phyloP scores from a whole-genome alignment of 805 yeast genomes.

The Danielozyma ontarioensis region DNA sequence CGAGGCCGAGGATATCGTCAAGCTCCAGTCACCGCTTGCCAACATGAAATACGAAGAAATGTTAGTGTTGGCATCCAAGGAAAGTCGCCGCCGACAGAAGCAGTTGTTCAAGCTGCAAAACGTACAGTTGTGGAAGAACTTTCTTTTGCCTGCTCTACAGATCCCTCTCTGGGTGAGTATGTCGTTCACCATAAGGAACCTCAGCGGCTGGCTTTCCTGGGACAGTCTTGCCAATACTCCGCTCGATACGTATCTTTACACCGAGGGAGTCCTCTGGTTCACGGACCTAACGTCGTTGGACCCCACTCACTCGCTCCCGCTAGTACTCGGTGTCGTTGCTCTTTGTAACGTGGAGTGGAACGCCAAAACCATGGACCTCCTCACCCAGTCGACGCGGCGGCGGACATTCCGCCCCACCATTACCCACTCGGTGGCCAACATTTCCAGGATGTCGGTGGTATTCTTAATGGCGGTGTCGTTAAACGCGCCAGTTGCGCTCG shows the following conservation, averaged over 20 bases:
- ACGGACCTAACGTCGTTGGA: constrained; percentile 56
- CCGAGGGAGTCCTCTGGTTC: constrained; percentile 60
- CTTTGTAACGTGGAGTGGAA: constrained; percentile 82
- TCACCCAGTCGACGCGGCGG: constrained; percentile 35
- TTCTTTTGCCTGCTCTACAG: constrained; percentile 71
- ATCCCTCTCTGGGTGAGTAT: constrained; percentile 83
- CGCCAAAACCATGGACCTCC: constrained; percentile 53
- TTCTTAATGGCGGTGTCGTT: constrained; percentile 79
- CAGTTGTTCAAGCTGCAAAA: constrained; percentile 57
- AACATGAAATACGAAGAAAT: constrained; percentile 73
- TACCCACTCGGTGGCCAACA: constrained; percentile 59
- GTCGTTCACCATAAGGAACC: constrained; percentile 67
- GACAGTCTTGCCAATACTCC: constrained; percentile 39
- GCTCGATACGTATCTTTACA: constrained; percentile 44
- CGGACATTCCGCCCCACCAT: constrained; percentile 49
- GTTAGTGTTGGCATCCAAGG: constrained; percentile 66
- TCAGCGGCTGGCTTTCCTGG: constrained; percentile 64
- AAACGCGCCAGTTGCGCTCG: constrained; percentile 80
- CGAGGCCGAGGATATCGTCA: neutral
- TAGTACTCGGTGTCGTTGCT: constrained; percentile 64
- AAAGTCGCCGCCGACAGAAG: constrained; percentile 70
- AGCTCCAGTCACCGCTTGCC: constrained; percentile 26
- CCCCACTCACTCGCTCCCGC: constrained; percentile 61
- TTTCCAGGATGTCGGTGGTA: constrained; percentile 70
- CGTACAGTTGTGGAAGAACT: constrained; percentile 79